Evolutionary conservation across 1,284 basidiomycete genomes (phyloP).

Genomic region (Neonothopanus nambi): DNA sequence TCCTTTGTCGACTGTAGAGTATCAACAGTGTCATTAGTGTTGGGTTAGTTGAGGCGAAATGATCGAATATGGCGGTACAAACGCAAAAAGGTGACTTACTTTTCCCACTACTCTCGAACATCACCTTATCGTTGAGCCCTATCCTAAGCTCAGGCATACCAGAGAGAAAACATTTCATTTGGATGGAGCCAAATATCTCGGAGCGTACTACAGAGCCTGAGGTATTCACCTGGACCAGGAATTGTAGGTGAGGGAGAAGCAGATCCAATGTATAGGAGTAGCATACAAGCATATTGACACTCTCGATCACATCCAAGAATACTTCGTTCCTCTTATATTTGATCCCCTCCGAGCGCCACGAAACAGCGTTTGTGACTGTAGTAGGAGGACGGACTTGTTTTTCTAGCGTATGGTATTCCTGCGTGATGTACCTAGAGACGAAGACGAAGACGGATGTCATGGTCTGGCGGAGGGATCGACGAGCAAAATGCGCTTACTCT

Average conservation of each 20-base stretch:
- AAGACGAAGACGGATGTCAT: too few species aligned
- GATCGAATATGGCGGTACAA: too few species aligned
- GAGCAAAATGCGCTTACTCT: conserved; percentile 59
- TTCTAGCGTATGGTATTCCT: conserved; percentile 98
- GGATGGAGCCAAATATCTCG: conserved; percentile 95
- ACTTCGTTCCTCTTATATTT: conserved; percentile 99
- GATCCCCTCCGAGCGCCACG: conserved; percentile 98
- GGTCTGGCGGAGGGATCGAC: too few species aligned
- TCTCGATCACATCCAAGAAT: conserved; percentile 98
- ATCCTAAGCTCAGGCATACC: conserved; percentile 98
- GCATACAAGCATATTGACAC: conserved; percentile 90
- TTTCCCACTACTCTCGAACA: conserved; percentile 97
- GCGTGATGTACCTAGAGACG: conserved; percentile 81
- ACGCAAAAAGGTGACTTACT: conserved; percentile 58
- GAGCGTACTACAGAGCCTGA: conserved; percentile 97
- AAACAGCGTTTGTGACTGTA: conserved; percentile 98
- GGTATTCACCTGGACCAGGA: conserved; percentile 98
- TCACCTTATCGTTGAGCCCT: conserved; percentile 98
- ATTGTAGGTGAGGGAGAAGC: conserved; percentile 9
- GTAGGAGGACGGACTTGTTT: conserved; percentile 95
- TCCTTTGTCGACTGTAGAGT: conserved; percentile 77
- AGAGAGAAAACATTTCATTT: conserved; percentile 99
- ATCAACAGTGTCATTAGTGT: too few species aligned
- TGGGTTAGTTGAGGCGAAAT: too few species aligned
- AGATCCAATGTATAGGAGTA: background rate